Percentiles rank a stretch among this genome's conserved stretches.
These are phyloP conservation scores for Fistulinella prunicolor DNA, from an alignment of 768 basidiomycete species.

Conservation along the genomic window DNA sequence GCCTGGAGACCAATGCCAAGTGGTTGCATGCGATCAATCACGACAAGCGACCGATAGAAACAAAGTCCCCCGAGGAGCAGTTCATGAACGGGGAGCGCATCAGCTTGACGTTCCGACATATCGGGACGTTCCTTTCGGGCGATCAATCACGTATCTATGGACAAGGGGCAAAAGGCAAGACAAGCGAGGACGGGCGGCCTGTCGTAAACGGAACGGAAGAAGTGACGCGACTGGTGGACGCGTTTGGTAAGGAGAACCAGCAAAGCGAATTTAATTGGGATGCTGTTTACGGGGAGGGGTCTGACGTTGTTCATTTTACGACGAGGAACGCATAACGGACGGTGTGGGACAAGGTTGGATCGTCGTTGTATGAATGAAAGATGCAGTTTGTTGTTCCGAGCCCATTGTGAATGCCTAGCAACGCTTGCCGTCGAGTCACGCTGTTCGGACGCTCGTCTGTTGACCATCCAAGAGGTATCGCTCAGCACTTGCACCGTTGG, in stretches of 20 bases:
- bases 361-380: constrained; percentile 20
- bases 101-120: constrained; percentile 75
- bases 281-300: constrained; percentile 59
- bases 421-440: constrained; percentile 17
- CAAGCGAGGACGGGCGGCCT: constrained; percentile 46
- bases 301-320: constrained; percentile 62
- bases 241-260: constrained; percentile 76
- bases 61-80: constrained; percentile 56
- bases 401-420: constrained; percentile 24
- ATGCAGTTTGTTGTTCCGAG: constrained; percentile 18
- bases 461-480: too few species aligned
- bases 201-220: constrained; percentile 53
- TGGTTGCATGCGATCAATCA: constrained; percentile 79
- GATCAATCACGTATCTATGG: constrained; percentile 61
- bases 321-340: constrained; percentile 16
- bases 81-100: constrained; percentile 62
- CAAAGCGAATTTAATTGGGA: constrained; percentile 71
- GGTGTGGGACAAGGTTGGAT: constrained; percentile 15
- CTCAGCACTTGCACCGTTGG: constrained; percentile 1
- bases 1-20: constrained; percentile 63
- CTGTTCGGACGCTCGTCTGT: too few species aligned
- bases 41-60: constrained; percentile 60
- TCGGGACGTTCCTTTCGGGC: constrained; percentile 67
- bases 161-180: constrained; percentile 69
- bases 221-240: constrained; percentile 48